Conservation (phyloP, 768 basidiomycete species). For the Gautieria morchelliformis region DNA sequence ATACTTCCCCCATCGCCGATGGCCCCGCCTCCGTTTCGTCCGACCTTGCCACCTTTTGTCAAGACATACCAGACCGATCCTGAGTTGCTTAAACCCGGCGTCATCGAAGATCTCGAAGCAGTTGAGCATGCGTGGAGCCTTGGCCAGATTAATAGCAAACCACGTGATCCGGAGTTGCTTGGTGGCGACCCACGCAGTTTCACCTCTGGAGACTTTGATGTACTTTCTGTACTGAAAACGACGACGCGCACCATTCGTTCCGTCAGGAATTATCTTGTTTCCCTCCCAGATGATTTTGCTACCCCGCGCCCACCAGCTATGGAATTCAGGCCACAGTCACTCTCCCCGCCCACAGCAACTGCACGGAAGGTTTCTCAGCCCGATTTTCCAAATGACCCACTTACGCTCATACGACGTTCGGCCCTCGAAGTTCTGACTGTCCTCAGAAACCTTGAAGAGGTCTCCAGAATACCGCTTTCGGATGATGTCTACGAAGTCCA, state of each 20-base stretch:
- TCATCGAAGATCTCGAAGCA: conserved; percentile 61
- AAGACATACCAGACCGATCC: conserved; percentile 68
- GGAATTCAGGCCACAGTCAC: conserved; percentile 46
- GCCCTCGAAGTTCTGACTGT: conserved; percentile 78
- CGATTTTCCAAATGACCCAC: conserved; percentile 41
- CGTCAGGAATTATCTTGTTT: conserved; percentile 74
- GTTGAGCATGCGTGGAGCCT: conserved; percentile 60
- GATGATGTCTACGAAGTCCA: conserved; percentile 80
- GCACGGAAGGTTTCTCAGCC: conserved; percentile 26
- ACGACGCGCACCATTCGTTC: conserved; percentile 77
- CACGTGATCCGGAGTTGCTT: conserved; percentile 15
- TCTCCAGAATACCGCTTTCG: conserved; percentile 59
- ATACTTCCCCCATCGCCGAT: conserved; percentile 64
- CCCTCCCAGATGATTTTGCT: conserved; percentile 60
- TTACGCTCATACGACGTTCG: conserved; percentile 60
- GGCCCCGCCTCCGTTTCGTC: conserved; percentile 35
- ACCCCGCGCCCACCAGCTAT: conserved; percentile 31
- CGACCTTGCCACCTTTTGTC: conserved; percentile 42
- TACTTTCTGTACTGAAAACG: conserved; percentile 63
- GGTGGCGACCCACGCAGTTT: conserved; percentile 12
- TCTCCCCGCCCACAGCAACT: conserved; percentile 23
- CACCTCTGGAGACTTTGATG: conserved; percentile 31
- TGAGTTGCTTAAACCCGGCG: conserved; percentile 65
- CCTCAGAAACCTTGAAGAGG: conserved; percentile 75
- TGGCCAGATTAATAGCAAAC: conserved; percentile 11